phyloP scores from a whole-genome alignment of 805 yeast genomes.

The Starmerella bacillaris region DNA sequence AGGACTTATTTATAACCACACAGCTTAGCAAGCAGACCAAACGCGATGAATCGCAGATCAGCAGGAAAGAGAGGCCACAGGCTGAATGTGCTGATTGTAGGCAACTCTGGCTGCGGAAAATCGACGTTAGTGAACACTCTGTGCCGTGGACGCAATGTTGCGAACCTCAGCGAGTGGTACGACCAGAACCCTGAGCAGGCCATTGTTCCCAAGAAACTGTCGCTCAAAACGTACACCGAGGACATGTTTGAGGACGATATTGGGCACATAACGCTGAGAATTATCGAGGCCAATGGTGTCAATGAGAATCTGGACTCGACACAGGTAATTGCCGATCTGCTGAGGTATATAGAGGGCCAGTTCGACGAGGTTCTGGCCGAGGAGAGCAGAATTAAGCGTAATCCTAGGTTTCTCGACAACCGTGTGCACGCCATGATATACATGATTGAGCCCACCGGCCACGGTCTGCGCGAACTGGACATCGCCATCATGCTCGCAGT shows the following conservation, averaged over 20 bases:
- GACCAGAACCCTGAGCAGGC: conserved; percentile 9
- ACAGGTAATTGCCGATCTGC: conserved; percentile 31
- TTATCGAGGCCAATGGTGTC: conserved; percentile 59
- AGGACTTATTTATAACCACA: no score
- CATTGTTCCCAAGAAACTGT: conserved; percentile 17
- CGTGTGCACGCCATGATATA: conserved; percentile 65
- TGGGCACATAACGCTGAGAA: conserved; percentile 28
- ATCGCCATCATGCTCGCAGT: conserved; percentile 60
- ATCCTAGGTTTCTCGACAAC: conserved; percentile 51
- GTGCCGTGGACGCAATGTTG: conserved; percentile 59
- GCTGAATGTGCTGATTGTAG: conserved; percentile 73
- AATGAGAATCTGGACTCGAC: conserved; percentile 60
- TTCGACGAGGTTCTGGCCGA: conserved; percentile 56
- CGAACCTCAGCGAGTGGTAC: conserved; percentile 22
- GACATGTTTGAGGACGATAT: conserved; percentile 16
- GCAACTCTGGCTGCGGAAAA: conserved; percentile 78
- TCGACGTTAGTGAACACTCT: conserved; percentile 83
- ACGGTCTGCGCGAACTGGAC: conserved; percentile 48
- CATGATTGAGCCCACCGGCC: conserved; percentile 47
- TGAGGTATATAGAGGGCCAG: conserved; percentile 47
- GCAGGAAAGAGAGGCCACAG: conserved; percentile 25
- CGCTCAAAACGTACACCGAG: conserved; percentile 17
- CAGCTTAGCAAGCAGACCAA: not conserved
- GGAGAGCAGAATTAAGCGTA: conserved; percentile 56
- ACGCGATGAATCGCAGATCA: conserved; percentile 11